Evolutionary conservation across 2,329 filamentous ascomycete genomes (phyloP).

Genomic region (Diplodia sapinea): DNA sequence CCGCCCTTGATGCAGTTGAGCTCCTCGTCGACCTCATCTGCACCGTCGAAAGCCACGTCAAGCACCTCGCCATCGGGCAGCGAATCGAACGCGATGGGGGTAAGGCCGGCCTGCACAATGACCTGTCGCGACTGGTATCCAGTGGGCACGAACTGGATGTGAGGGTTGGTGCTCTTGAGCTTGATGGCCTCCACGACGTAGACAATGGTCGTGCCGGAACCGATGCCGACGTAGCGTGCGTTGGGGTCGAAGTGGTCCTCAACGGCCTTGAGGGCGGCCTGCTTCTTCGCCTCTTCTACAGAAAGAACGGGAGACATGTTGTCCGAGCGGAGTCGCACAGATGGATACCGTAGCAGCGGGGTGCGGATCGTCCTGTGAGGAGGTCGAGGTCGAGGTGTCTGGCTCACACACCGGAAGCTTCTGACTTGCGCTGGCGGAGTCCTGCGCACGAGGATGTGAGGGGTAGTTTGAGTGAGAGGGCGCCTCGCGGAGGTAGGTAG

Average conservation of each 20-base stretch:
- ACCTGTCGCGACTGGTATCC: conserved; percentile 89
- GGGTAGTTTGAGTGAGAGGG: conserved; percentile 1
- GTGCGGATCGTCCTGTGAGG: neutral
- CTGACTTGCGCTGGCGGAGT: neutral
- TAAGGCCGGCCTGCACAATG: conserved; percentile 78
- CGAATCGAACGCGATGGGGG: conserved; percentile 77
- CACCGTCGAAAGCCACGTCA: conserved; percentile 94
- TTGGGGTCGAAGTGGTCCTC: conserved; percentile 69
- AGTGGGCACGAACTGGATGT: conserved; percentile 87
- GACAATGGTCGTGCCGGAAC: conserved; percentile 80
- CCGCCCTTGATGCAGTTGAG: conserved; percentile 98
- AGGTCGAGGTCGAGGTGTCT: neutral
- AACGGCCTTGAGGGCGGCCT: conserved; percentile 76
- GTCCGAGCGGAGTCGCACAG: conserved; percentile 12
- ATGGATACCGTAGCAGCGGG: neutral
- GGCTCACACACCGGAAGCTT: neutral
- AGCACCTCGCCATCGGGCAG: conserved; percentile 69
- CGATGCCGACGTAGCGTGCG: conserved; percentile 75
- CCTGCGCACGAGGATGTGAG: neutral
- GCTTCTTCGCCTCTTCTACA: conserved; percentile 75
- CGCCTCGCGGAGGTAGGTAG: conserved; percentile 11
- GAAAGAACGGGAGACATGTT: conserved; percentile 32
- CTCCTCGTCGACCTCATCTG: conserved; percentile 93
- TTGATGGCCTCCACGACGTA: conserved; percentile 84
- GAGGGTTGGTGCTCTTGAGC: conserved; percentile 44